phyloP scores from a whole-genome alignment of 2,329 filamentous ascomycete species.

The Myriosclerotinia scirpicola region DNA sequence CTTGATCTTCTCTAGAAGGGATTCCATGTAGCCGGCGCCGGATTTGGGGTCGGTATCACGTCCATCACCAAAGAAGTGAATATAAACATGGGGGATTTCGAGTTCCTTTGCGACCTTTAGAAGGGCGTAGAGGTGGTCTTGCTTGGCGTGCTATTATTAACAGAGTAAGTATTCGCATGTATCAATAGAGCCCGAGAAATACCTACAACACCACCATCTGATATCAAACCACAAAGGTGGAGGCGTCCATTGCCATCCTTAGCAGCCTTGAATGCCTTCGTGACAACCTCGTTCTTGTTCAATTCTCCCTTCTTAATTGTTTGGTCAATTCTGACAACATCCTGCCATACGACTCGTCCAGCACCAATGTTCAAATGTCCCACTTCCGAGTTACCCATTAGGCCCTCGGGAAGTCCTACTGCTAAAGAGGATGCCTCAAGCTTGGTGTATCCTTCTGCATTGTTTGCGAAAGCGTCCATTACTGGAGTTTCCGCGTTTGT shows the following conservation, averaged over 20 bases:
- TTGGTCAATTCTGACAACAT: constrained; percentile 92
- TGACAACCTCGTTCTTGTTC: constrained; percentile 41
- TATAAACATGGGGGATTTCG: constrained; percentile 85
- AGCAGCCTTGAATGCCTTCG: constrained; percentile 70
- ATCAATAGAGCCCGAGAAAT: constrained; percentile 15
- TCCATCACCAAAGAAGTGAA: constrained; percentile 98
- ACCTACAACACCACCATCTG: constrained; percentile 84
- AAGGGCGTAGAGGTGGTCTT: constrained; percentile 85
- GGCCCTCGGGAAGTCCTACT: constrained; percentile 89
- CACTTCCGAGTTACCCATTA: constrained; percentile 99
- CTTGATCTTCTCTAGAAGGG: constrained; percentile 75
- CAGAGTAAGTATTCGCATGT: constrained; percentile 25
- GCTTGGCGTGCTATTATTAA: constrained; percentile 74
- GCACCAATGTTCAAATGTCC: constrained; percentile 98
- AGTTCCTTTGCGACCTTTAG: constrained; percentile 88
- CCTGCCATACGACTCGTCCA: constrained; percentile 97
- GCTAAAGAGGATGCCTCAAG: constrained; percentile 95
- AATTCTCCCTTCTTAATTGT: constrained; percentile 63
- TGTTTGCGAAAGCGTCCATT: constrained; percentile 90
- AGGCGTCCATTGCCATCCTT: constrained; percentile 88
- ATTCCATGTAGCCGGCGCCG: constrained; percentile 80
- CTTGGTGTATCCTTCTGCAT: constrained; percentile 81
- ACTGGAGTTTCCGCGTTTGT: constrained; percentile 87
- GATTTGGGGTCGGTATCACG: constrained; percentile 98
- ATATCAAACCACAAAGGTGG: constrained; percentile 88